Conservation (phyloP, 306 rosid genomes). For the Urtica urens region DNA sequence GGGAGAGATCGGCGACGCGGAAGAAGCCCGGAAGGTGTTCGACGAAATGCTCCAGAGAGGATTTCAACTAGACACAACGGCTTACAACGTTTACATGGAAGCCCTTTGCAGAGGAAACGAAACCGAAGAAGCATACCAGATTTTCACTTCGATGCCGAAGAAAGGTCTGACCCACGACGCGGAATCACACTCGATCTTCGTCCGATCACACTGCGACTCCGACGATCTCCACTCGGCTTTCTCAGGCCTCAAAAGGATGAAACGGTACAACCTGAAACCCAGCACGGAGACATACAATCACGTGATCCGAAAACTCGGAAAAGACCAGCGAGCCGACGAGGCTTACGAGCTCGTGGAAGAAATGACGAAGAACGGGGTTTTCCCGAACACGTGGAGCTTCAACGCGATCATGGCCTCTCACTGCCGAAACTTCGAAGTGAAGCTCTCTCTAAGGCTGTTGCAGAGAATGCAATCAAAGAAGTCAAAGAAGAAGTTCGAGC, state of each 20-base stretch:
- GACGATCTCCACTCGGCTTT: conserved; percentile 59
- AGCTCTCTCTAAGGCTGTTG: conserved; percentile 49
- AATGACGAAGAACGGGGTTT: conserved; percentile 55
- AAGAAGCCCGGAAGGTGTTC: conserved; percentile 52
- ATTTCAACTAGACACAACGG: conserved; percentile 53
- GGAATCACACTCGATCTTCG: conserved; percentile 56
- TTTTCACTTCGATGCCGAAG: conserved; percentile 39
- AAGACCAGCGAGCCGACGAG: conserved; percentile 63
- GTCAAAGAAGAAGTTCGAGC: conserved; percentile 39
- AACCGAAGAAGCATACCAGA: conserved; percentile 45
- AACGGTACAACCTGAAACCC: conserved; percentile 40
- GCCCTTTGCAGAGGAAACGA: conserved; percentile 65
- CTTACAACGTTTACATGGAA: conserved; percentile 51
- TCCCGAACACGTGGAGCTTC: conserved; percentile 74
- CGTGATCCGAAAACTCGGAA: conserved; percentile 66
- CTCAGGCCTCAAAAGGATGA: conserved; percentile 61
- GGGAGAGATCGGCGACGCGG: conserved; percentile 53
- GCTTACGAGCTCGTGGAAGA: conserved; percentile 79
- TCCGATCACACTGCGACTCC: conserved; percentile 47
- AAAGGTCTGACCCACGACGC: conserved; percentile 56
- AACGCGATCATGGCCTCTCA: conserved; percentile 76
- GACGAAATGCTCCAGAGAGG: conserved; percentile 59
- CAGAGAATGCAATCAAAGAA: conserved; percentile 67
- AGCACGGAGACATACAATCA: conserved; percentile 69
- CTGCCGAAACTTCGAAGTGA: conserved; percentile 73